phyloP scores from a whole-genome alignment of 257 asterid genomes.

The Parsonsia alboflavescens region DNA sequence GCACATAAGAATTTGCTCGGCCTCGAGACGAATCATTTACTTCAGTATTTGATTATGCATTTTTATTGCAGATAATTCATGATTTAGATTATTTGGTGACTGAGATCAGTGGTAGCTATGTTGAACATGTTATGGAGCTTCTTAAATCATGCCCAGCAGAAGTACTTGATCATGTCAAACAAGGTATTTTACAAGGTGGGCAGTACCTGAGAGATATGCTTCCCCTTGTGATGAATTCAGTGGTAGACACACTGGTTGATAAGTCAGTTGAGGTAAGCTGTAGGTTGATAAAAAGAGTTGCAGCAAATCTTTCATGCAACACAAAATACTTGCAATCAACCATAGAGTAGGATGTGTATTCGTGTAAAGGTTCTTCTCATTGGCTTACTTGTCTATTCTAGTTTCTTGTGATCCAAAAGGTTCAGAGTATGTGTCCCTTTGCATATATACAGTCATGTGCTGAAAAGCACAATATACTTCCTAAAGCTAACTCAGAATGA shows the following conservation, averaged over 20 bases:
- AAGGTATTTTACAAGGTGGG: conserved; percentile 76
- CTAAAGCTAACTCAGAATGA: background rate
- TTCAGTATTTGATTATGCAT: background rate
- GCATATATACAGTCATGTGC: background rate
- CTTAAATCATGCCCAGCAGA: conserved; percentile 68
- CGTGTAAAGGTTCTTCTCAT: background rate
- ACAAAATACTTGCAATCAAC: background rate
- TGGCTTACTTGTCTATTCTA: background rate
- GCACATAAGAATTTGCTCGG: background rate
- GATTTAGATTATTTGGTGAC: conserved; percentile 60
- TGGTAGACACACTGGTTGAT: conserved; percentile 69
- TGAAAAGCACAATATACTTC: background rate
- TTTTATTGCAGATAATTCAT: conserved; percentile 59
- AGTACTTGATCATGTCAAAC: conserved; percentile 78
- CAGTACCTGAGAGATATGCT: conserved; percentile 64
- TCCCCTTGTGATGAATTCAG: conserved; percentile 61
- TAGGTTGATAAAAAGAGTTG: background rate
- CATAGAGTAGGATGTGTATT: background rate
- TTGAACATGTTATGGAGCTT: conserved; percentile 59
- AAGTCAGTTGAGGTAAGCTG: conserved; percentile 74
- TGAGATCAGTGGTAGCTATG: conserved; percentile 69
- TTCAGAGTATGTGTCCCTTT: background rate
- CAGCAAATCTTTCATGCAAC: background rate
- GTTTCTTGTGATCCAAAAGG: background rate
- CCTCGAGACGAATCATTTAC: background rate